Evolutionary conservation across 345 rosid species (phyloP).

Genomic region (Citrus australasica): DNA sequence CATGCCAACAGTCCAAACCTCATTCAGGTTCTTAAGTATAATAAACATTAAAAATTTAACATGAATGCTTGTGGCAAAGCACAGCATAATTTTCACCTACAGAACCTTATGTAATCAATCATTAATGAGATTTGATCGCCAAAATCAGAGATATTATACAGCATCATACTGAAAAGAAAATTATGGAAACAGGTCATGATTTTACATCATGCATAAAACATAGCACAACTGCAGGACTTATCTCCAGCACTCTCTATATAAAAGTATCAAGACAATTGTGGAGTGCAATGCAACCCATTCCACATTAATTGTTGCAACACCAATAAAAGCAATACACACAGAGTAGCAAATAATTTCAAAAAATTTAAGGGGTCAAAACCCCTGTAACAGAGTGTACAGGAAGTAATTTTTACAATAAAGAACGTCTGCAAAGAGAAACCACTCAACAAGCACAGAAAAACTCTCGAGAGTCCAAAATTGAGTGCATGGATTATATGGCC

Average conservation of each 20-base stretch:
- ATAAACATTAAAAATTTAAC: neutral
- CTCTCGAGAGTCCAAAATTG: slow-evolving; percentile 4
- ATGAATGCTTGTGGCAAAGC: neutral
- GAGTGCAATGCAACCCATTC: neutral
- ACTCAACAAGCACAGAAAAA: slow-evolving; percentile 2
- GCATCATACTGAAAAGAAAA: neutral
- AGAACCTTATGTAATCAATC: neutral
- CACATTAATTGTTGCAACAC: neutral
- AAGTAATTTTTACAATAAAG: slow-evolving; percentile 10
- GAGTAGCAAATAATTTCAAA: neutral
- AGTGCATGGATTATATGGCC: slow-evolving; percentile 8
- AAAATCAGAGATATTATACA: neutral
- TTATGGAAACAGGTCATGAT: neutral
- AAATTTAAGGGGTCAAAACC: neutral
- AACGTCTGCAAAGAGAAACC: slow-evolving; percentile 1
- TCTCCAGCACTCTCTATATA: neutral
- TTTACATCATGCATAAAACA: neutral
- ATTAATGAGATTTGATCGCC: neutral
- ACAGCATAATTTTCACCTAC: neutral
- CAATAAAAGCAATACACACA: neutral
- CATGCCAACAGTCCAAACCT: too few species aligned
- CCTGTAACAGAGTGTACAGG: neutral
- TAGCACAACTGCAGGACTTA: neutral
- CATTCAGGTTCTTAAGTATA: too few species aligned
- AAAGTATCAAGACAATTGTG: neutral